These are phyloP conservation scores for Castanea crenata DNA, from an alignment of 306 rosid species.

Conservation along the genomic window DNA sequence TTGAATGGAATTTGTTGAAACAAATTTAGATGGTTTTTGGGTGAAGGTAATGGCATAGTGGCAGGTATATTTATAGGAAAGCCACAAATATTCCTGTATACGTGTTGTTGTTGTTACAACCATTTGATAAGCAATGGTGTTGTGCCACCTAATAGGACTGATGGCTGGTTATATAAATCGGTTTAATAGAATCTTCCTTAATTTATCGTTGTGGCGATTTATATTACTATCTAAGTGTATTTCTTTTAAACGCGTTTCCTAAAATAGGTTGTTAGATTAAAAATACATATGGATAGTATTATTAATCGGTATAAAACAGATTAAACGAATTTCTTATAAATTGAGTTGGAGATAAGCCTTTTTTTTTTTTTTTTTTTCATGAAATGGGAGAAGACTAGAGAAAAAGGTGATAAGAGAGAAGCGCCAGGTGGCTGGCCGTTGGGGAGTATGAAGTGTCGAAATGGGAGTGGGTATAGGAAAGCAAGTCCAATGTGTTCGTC, in stretches of 20 bases:
- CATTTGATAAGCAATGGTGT: not conserved
- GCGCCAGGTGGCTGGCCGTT: not conserved
- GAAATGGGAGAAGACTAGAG: no score
- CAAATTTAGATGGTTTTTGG: not conserved
- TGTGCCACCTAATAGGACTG: not conserved
- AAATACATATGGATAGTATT: no score
- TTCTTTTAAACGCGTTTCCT: no score
- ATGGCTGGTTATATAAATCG: not conserved
- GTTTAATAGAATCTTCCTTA: no score
- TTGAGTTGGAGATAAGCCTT: no score
- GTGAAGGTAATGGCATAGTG: not conserved
- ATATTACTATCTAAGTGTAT: no score
- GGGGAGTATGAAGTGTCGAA: not conserved
- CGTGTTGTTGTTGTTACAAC: not conserved
- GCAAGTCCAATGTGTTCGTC: conserved; percentile 14
- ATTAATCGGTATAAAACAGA: no score
- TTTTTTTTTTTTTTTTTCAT: no score
- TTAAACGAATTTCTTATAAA: no score
- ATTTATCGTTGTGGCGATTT: no score
- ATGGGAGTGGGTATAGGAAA: not conserved
- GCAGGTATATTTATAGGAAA: not conserved
- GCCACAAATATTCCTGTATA: not conserved
- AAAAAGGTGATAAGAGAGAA: not conserved
- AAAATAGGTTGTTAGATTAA: no score
- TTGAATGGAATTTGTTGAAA: not conserved